These are phyloP conservation scores for Cercospora zeina DNA, from an alignment of 2,329 filamentous ascomycete species.

Conservation along the genomic window DNA sequence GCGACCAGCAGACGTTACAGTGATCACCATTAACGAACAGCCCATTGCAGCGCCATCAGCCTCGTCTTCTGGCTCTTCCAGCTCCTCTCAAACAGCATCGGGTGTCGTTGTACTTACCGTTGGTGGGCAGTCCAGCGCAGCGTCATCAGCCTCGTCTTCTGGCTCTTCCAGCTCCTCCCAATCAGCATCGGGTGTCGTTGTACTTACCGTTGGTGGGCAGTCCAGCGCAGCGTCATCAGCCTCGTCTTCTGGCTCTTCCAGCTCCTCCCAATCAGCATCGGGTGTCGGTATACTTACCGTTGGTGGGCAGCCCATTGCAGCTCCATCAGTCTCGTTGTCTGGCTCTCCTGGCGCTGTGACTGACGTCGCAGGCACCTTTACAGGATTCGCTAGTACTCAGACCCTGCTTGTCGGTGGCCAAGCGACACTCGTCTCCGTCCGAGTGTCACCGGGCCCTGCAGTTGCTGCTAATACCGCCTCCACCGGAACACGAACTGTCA, in stretches of 20 bases:
- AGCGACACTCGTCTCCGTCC: background rate
- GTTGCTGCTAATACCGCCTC: background rate
- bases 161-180: background rate
- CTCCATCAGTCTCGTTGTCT: background rate
- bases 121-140: background rate
- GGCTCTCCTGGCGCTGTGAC: background rate
- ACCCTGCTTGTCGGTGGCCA: background rate
- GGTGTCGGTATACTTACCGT: background rate
- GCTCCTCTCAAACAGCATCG: background rate
- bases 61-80: background rate
- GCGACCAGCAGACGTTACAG: background rate
- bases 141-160: background rate
- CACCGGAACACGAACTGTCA: background rate
- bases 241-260: background rate
- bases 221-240: background rate
- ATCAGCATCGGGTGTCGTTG: background rate
- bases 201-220: background rate
- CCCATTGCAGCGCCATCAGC: background rate
- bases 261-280: background rate
- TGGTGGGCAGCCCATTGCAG: background rate
- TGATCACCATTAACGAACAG: background rate
- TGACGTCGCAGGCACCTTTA: background rate
- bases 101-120: background rate
- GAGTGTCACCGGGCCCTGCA: background rate
- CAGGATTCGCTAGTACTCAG: background rate